Evolutionary conservation across 78 protist genomes (phyloP).

Genomic region (Neovahlkampfia damariscottae): DNA sequence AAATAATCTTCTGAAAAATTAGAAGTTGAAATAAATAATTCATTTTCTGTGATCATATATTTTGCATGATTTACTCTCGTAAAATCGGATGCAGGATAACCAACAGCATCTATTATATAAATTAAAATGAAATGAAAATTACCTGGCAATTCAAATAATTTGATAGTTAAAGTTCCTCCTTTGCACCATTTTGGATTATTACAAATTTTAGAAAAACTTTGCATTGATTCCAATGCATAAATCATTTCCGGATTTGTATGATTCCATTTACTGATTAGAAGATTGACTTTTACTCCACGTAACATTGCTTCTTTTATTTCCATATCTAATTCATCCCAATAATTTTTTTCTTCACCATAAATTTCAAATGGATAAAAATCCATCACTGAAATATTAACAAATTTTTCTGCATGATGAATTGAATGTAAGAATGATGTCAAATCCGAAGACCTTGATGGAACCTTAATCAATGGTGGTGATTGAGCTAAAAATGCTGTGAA

Average conservation of each 20-base stretch:
- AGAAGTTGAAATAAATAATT: conserved; percentile 41
- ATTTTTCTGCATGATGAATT: neutral
- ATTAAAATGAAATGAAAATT: no score
- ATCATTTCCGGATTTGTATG: conserved; percentile 34
- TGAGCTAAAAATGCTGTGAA: no score
- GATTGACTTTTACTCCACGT: conserved; percentile 37
- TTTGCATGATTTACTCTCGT: conserved; percentile 76
- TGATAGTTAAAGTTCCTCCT: conserved; percentile 18
- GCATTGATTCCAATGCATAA: neutral
- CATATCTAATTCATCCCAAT: neutral
- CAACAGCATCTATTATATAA: conserved; percentile 44
- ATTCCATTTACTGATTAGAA: conserved; percentile 53
- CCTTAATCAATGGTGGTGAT: no score
- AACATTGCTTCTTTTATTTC: neutral
- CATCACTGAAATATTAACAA: neutral
- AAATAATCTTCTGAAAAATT: conserved; percentile 65
- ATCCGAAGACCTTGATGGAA: neutral
- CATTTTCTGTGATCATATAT: conserved; percentile 57
- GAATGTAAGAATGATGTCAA: neutral
- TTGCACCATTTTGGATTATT: neutral
- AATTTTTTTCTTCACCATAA: neutral
- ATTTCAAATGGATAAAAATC: neutral
- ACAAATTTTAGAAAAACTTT: neutral
- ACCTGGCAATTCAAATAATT: conserved; percentile 41
- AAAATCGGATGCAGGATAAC: conserved; percentile 29